Evolutionary conservation across 495 filamentous ascomycete genomes (phyloP), one percentile per base, ranked within the genome.

Genomic region (Sabuloglossum arenarium): DNA sequence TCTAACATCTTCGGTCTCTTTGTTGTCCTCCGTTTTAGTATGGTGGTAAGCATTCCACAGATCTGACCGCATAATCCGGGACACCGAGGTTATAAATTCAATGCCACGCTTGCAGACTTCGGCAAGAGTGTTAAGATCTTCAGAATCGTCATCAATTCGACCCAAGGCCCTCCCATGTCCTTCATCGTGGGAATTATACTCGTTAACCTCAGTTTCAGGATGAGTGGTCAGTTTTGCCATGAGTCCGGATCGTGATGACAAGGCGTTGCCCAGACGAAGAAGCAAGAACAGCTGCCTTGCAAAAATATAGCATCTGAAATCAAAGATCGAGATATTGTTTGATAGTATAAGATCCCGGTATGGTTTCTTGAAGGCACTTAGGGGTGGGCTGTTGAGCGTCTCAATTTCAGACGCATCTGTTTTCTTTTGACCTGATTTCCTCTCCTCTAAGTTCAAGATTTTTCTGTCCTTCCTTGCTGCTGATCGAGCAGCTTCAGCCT

Each of bases 261-360:
- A 46, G 9, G 75, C 74, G 65, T 88, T 91, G 14, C 83, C 88
- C 11, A 94, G 76, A 32, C 91, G 81, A 24, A 95, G 76, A 10
- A 96, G 73, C 2, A 98, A 67, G 14, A 81, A 78, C 61, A 94
- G 75, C 63, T 99, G 91, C 27, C 91, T 77, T 24, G 86, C 82
- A 69, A 96, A 97, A 11, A 99, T 75, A 65, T 99, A 99, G 59
- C 82, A 88, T 58, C 84, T 78, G 67, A 99, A 97, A 65, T 99
- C 91, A 62, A 96, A 97, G 12, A 93, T 73, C n/a, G 91, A 97
- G 29, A 97, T 93, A 59, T 93, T 83, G 68, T 88, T 97, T n/a
- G 85, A 81, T 43, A 97, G 70, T 50, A 99, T 97, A 59, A 94
- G 77, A 56, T 94, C 88, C 42, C 93, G 80, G 64, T 96, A 97